Conservation (phyloP, 2,329 filamentous ascomycete genomes). For the Passalora sequoiae region DNA sequence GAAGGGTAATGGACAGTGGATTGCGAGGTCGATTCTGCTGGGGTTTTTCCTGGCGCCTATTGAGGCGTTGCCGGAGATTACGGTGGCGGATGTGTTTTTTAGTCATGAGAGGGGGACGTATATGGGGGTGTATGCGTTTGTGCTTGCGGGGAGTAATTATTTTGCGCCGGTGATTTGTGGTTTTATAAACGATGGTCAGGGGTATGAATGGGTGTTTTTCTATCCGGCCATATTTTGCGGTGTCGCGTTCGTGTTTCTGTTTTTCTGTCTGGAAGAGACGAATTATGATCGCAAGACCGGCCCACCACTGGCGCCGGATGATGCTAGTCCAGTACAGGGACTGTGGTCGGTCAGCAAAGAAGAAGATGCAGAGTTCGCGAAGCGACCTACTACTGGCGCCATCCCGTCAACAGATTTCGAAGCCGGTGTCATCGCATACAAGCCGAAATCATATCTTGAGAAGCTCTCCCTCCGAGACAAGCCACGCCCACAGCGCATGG, state of each 20-base stretch:
- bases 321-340: neutral
- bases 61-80: slow-evolving; percentile 43
- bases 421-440: slow-evolving; percentile 5
- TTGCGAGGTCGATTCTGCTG: slow-evolving; percentile 44
- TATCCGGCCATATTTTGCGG: slow-evolving; percentile 51
- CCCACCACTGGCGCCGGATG: slow-evolving; percentile 5
- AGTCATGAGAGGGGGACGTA: slow-evolving; percentile 27
- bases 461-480: slow-evolving; percentile 19
- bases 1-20: slow-evolving; percentile 44
- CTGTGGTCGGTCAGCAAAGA: neutral
- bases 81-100: slow-evolving; percentile 26
- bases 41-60: slow-evolving; percentile 47
- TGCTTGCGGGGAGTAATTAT: slow-evolving; percentile 18
- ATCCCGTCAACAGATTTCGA: neutral
- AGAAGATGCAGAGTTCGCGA: neutral
- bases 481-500: slow-evolving; percentile 27
- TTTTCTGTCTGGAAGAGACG: slow-evolving; percentile 58
- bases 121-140: slow-evolving; percentile 27
- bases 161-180: slow-evolving; percentile 43
- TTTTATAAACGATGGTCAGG: slow-evolving; percentile 45
- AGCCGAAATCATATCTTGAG: slow-evolving; percentile 18
- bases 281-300: slow-evolving; percentile 39
- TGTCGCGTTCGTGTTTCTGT: slow-evolving; percentile 47
- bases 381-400: neutral
- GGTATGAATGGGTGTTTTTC: slow-evolving; percentile 48